Evolutionary conservation across 2,329 filamentous ascomycete species (phyloP), one percentile per base, ranked within the genome.

Genomic region (Paraphaeosphaeria minitans): DNA sequence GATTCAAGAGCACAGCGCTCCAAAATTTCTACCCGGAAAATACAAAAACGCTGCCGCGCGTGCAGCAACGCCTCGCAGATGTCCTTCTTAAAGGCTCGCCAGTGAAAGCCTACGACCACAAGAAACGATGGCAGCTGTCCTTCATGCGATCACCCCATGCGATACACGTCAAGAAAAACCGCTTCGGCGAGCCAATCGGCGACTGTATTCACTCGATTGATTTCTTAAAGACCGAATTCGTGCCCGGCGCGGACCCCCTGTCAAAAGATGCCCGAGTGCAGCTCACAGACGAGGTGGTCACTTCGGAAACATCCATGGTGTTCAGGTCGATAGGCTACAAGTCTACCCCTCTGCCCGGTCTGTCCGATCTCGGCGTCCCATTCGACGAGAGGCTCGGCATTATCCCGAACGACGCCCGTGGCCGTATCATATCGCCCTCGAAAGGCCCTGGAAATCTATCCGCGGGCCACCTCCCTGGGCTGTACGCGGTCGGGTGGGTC

Each of bases 271-370:
- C 84, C 82, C 72, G 74, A 37, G 79, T 84, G 9, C 77, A 81
- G 2, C 73, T 73, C 2, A 79, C 83, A 21, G 57, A 66, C 4
- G 67, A 16, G 66, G 77, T 43, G 81, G 85, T 9, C 78, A 81
- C 82, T 4, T 66, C 96, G 5, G 82, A 86, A 0, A 87, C 92
- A 0, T 84, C 87, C 6, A 73, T 94, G 4, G 93, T 92, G 16
- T 97, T 99, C 78, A 87, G 93, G 19, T 96, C 92, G n/a, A 93
- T 99, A 45, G 95, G 95, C 7, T 99, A 99, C 79, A 92, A 92
- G 68, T 93, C 93, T 0, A 84, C 89, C 33, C 82, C 92, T 0
- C 79, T 99, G 0, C 84, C 87, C 0, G 94, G 92, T 0, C 89
- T 98, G 63, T 77, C 82, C 1, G 85, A 90, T 4, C 79, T 94